Percentiles rank a stretch among this genome's conserved stretches.
These are phyloP conservation scores for Colletotrichum sp. DNA, from an alignment of 2,329 filamentous ascomycete genomes.

Conservation along the genomic window DNA sequence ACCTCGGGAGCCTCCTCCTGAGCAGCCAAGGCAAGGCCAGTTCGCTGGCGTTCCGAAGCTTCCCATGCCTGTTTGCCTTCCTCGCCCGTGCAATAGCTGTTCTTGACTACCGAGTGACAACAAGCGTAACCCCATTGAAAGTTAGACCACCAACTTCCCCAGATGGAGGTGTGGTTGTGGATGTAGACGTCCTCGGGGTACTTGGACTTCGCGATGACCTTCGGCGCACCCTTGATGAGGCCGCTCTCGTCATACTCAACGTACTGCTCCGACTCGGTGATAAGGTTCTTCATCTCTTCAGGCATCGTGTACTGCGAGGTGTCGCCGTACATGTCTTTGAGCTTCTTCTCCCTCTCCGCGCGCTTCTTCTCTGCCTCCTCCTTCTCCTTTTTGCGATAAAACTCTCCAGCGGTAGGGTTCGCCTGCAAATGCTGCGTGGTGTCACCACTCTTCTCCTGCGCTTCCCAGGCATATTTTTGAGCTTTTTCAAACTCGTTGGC, in stretches of 20 bases:
- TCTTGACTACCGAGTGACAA: slow-evolving; percentile 92
- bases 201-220: slow-evolving; percentile 81
- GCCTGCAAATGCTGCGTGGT: slow-evolving; percentile 90
- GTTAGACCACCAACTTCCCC: slow-evolving; percentile 97
- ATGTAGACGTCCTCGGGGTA: slow-evolving; percentile 86
- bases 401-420: slow-evolving; percentile 92
- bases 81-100: slow-evolving; percentile 96
- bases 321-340: slow-evolving; percentile 84
- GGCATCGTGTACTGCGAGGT: slow-evolving; percentile 57
- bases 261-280: slow-evolving; percentile 84
- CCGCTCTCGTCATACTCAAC: slow-evolving; percentile 95
- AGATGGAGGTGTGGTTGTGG: slow-evolving; percentile 92
- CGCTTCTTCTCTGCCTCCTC: slow-evolving; percentile 75
- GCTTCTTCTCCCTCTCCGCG: slow-evolving; percentile 68
- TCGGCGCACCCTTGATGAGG: slow-evolving; percentile 84
- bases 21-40: slow-evolving; percentile 47
- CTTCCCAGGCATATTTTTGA: slow-evolving; percentile 92
- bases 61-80: slow-evolving; percentile 84
- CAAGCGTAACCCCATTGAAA: slow-evolving; percentile 97
- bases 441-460: slow-evolving; percentile 80
- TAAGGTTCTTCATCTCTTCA: slow-evolving; percentile 61
- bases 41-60: slow-evolving; percentile 70
- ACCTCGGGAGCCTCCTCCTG: slow-evolving; percentile 25
- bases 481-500: slow-evolving; percentile 91
- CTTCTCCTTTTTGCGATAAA: slow-evolving; percentile 79